Evolutionary conservation across 2,329 filamentous ascomycete genomes (phyloP), one percentile per base, ranked within the genome.

Genomic region (Tolypocladium tundrense): DNA sequence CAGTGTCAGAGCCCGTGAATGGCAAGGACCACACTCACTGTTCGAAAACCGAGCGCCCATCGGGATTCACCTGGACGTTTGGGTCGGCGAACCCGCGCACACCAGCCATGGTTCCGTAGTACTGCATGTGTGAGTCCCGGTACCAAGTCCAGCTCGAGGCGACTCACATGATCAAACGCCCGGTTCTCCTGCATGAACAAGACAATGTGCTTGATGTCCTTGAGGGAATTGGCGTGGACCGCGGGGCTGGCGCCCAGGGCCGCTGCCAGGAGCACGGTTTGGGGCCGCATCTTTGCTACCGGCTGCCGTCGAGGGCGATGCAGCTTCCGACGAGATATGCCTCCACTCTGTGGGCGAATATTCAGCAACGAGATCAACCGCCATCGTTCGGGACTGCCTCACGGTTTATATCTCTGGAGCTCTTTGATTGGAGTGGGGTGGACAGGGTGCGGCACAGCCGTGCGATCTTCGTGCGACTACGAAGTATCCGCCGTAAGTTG

Each of bases 121-220:
- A 81, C 75, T 81, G 64, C 3, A 27, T 27, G 19, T 48, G 53
- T 53, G 48, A 57, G 54, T 33, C 13, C 39, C 9, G 21, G 31
- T 2, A 24, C 13, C 13, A 16, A 40, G 52, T 21, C 19, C 41
- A 40, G 8, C n/a, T 10, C 2, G 11, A 19, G 14, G 39, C 14
- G n/a, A 62, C 68, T 57, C 51, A 69, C 68, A 39, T 70, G 69
- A 57, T 70, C 67, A 52, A 71, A 67, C 1, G 69, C 69, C 16
- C 69, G 61, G 54, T 71, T 71, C 58, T 71, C 78, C 63, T 82
- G 79, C 80, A 82, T 83, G 63, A 82, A 80, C 41, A 83, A 74
- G n/a, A 83, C 73, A 41, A 82, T 79, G 73, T 82, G 80, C 57
- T 82, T 75, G 59, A 82, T 77, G 57, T 82, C 79, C 33, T 71